Evolutionary conservation across 2,329 filamentous ascomycete species (phyloP), one percentile per base, ranked within the genome.

Genomic region (Tolypocladium guangdongense): DNA sequence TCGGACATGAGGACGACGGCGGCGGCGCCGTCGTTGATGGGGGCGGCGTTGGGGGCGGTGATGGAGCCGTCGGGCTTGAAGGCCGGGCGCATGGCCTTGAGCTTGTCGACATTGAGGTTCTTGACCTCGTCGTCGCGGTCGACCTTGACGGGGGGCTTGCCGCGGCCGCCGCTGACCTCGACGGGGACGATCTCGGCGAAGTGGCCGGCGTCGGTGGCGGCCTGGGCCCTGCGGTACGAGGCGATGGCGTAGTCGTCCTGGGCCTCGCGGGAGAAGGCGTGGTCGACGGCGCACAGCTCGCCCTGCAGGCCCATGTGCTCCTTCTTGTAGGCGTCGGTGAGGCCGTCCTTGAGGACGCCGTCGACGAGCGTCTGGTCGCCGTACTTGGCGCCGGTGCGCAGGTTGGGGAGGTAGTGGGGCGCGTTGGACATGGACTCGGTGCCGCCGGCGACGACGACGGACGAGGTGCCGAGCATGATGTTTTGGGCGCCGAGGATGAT

Each of bases 401-500:
- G 78, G 71, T 78, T 88, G 59, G 90, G 88, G 52, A 96, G 86
- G 78, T 99, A 99, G 78, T 99, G 91, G 51, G 93, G 93, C 52
- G 87, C 80, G 77, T 97, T 97, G 68, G 91, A 96, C 93, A 99
- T 99, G 78, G 90, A 96, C 78, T 99, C 93, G 62, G 92, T 84
- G 63, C 93, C 93, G 67, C 91, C 93, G 60, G 91, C 93, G 56
- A 99, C 90, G 59, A 99, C 84, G 60, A 96, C 86, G 63, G 89
- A 86, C 59, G 92, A 92, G 68, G 90, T 96, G 62, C 93, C 92
- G 52, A 91, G 95, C 71, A 97, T 90, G 76, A 99, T 99, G 64
- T 92, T 96, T 74, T 97, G 93, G 51, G 92, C 89, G 62, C 88
- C 93, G 56, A 99, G 81, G 60, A 96, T 90, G 67, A 99, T 86